Conservation (phyloP, 2,329 filamentous ascomycete genomes). For the Rutstroemia sp. region DNA sequence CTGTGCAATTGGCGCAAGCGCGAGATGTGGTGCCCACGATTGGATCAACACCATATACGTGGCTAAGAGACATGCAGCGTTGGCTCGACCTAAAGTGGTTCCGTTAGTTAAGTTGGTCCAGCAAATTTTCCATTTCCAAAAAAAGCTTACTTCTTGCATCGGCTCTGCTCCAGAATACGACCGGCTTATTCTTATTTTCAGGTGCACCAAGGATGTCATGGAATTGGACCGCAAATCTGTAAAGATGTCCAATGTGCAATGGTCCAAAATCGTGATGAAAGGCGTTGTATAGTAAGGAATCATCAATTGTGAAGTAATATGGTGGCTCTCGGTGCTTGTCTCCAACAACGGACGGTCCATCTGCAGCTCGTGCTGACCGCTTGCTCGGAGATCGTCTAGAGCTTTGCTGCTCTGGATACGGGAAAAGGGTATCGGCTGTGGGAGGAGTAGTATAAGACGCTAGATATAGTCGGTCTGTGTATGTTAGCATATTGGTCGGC, state of each 20-base stretch:
- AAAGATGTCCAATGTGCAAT: conserved; percentile 92
- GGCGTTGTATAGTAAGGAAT: conserved; percentile 89
- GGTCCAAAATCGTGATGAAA: conserved; percentile 99
- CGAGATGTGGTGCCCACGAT: conserved; percentile 93
- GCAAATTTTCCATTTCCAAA: conserved; percentile 9
- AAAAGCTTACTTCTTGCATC: conserved; percentile 73
- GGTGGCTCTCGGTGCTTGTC: conserved; percentile 54
- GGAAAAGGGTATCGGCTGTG: conserved; percentile 75
- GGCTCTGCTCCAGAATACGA: conserved; percentile 93
- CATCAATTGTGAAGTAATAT: conserved; percentile 93
- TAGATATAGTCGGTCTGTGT: conserved; percentile 83
- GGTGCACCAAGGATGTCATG: conserved; percentile 91
- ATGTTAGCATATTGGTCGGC: conserved; percentile 32
- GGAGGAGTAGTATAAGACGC: conserved; percentile 84
- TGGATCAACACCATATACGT: conserved; percentile 99
- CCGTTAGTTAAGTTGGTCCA: conserved; percentile 20
- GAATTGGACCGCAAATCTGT: conserved; percentile 91
- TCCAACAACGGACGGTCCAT: conserved; percentile 43
- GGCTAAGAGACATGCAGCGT: conserved; percentile 88
- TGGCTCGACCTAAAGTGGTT: conserved; percentile 65
- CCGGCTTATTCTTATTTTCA: conserved; percentile 79
- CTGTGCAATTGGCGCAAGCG: conserved; percentile 90
- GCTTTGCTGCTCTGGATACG: conserved; percentile 55
- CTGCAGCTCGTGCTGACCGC: conserved; percentile 58
- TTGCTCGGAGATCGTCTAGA: conserved; percentile 64